Conservation (phyloP, 75 land plant species). For the Isoetes taiwanensis region DNA sequence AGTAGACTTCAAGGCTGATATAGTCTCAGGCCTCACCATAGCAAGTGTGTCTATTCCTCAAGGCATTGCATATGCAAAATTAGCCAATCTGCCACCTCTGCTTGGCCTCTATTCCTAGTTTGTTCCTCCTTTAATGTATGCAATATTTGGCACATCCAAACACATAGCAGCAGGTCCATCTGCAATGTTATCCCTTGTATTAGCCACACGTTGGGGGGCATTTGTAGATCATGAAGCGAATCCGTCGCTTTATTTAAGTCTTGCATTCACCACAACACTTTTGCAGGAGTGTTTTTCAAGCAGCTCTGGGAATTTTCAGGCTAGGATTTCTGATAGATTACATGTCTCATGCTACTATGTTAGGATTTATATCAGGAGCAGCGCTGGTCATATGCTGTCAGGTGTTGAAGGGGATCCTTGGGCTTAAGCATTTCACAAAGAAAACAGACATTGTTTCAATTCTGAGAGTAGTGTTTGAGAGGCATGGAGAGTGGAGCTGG, state of each 20-base stretch:
- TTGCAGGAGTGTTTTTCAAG: background rate
- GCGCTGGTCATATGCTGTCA: background rate
- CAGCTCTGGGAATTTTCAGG: background rate
- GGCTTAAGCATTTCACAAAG: background rate
- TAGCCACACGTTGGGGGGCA: background rate
- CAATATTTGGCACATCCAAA: background rate
- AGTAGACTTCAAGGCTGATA: too few species aligned
- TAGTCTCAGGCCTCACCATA: too few species aligned
- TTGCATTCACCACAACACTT: background rate
- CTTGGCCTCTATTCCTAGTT: background rate
- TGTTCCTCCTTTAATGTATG: background rate
- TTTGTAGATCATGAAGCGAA: background rate
- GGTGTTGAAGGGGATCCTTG: background rate
- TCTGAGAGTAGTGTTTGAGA: too few species aligned
- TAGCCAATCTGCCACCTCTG: background rate
- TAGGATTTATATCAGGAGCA: slow-evolving; percentile 6
- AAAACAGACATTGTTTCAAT: background rate
- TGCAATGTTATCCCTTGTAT: background rate
- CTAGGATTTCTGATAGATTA: background rate
- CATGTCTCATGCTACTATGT: background rate
- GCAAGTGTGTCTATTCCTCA: too few species aligned
- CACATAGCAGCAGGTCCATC: background rate
- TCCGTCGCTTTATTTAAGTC: background rate
- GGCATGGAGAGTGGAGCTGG: too few species aligned
- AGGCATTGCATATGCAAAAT: slow-evolving; percentile 5